Evolutionary conservation across 2,329 filamentous ascomycete genomes (phyloP).

Genomic region (Stagonosporopsis chrysanthemi): DNA sequence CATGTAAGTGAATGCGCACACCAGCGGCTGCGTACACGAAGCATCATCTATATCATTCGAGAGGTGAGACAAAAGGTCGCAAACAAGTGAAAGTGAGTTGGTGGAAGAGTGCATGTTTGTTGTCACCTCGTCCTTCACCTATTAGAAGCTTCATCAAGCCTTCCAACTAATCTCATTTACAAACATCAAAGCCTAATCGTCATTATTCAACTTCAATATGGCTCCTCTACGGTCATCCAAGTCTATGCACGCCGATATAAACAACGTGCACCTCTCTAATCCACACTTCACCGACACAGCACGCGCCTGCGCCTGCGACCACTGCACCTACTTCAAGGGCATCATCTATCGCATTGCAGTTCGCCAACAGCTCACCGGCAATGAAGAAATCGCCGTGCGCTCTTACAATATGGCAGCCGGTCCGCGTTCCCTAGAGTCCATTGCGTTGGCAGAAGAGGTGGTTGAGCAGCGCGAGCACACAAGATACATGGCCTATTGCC

Average conservation of each 20-base stretch:
- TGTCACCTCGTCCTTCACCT: background rate
- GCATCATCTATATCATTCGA: background rate
- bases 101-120: background rate
- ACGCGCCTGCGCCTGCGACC: background rate
- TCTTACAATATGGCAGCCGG: background rate
- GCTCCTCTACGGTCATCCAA: background rate
- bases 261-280: background rate
- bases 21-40: background rate
- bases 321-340: slow-evolving; percentile 8
- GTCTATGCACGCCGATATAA: background rate
- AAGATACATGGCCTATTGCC: background rate
- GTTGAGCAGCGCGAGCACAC: background rate
- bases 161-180: background rate
- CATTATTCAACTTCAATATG: too few relatives aligned
- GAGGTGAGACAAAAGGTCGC: background rate
- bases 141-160: background rate
- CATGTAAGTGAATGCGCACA: background rate
- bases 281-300: background rate
- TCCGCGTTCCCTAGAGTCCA: background rate
- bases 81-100: background rate
- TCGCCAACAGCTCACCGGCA: background rate
- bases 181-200: background rate
- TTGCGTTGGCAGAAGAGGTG: background rate
- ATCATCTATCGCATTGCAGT: background rate
- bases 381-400: background rate